Base-by-base conservation (phyloP, 2,329 filamentous ascomycete genomes). In the Bipolaris oryzae region DNA sequence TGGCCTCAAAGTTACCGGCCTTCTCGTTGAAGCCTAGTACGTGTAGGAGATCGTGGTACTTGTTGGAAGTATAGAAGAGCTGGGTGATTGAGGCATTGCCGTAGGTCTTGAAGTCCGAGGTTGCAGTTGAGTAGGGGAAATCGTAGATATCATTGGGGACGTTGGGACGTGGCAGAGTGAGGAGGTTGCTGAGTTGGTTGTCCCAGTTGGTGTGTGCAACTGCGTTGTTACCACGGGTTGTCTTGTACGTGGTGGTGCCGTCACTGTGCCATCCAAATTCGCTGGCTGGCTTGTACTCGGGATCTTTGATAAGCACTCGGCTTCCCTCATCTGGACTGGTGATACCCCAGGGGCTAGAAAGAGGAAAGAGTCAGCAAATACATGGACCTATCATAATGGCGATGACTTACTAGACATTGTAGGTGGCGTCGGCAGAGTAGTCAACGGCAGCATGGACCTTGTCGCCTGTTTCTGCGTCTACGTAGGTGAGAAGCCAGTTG, bases 11-110 rank as follows among this genome's bases (percentile, higher is more conserved):
- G 73, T 87, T 87, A 5, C 85, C 85, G 1, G 85, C 84, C 1
- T 62, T 70, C 70, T 87, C 85, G 34, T 76, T 82, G 71, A 87
- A 87, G 5, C 85, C 85, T 0, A 87, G 80, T 5, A 75, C 68
- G 62, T 87, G 82, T 9, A 87, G 77, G 0, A 87, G 68, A 54
- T 87, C 85, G 63, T 87, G 85, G 72, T 84, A 87, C 33, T 76
- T 78, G 76, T 87, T 87, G 33, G 80, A 77, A 0, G 83, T 85
- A 76, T 87, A 87, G 74, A 85, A 87, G 5, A 87, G 79, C 72
- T 87, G 85, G 0, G 83, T 80, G 49, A 84, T 76, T 0, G 85
- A 85, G 1, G 84, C 83, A 44, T 86, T 81, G 3, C 75, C 72
- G 69, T 87, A 87, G 1, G 37, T 53, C 33, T 63, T 53, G 45